Percentiles rank a stretch among this genome's conserved stretches.
Conservation (phyloP, 106 monocot species). For the Dioscorea alata region DNA sequence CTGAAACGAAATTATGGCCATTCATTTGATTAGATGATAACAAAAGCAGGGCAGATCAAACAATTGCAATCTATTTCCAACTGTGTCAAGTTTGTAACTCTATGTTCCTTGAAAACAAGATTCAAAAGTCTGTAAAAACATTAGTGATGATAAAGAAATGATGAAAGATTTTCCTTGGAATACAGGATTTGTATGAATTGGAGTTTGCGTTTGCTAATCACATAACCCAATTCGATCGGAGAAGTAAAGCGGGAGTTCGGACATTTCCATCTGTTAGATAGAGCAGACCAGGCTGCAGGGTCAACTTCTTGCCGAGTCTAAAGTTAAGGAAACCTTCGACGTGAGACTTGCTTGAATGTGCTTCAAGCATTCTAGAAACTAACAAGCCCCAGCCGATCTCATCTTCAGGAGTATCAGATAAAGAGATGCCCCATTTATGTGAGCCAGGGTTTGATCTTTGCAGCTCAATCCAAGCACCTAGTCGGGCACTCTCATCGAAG, state of each 20-base stretch:
- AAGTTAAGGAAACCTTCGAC: conserved; percentile 73
- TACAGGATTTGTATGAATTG: too few relatives aligned
- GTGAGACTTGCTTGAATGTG: conserved; percentile 27
- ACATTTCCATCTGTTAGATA: conserved; percentile 39
- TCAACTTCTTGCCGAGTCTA: conserved; percentile 43
- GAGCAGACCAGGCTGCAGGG: conserved; percentile 63
- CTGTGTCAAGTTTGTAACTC: too few relatives aligned
- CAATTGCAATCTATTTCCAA: too few relatives aligned
- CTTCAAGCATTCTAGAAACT: conserved; percentile 33
- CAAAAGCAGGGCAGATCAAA: too few relatives aligned
- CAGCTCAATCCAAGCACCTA: conserved; percentile 69
- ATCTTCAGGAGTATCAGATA: conserved; percentile 62
- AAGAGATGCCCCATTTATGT: conserved; percentile 48
- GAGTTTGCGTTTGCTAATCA: conserved; percentile 17
- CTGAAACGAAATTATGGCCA: background rate
- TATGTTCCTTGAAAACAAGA: too few relatives aligned
- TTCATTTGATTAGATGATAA: background rate
- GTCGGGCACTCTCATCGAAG: conserved; percentile 38
- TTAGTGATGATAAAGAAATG: too few relatives aligned
- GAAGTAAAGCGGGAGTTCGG: conserved; percentile 33
- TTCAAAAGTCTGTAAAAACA: too few relatives aligned
- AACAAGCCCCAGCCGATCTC: conserved; percentile 81
- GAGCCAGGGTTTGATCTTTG: conserved; percentile 24
- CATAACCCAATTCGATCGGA: conserved; percentile 63
- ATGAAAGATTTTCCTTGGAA: too few relatives aligned